phyloP scores from a whole-genome alignment of 257 asterid species.

The Sherardia arvensis region DNA sequence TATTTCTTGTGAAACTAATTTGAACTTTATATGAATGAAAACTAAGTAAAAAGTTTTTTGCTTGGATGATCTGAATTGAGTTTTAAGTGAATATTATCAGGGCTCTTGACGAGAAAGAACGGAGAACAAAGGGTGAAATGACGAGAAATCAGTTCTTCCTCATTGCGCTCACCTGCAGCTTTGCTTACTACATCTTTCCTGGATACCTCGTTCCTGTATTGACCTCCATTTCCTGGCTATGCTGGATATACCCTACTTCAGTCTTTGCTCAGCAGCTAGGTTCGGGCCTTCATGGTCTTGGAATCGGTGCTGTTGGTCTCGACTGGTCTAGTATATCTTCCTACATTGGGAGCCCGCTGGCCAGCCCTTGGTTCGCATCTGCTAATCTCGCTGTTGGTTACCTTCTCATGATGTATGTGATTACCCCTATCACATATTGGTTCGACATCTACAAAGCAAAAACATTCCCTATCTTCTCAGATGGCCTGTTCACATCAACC shows the following conservation, averaged over 20 bases:
- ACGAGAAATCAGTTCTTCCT: constrained; percentile 82
- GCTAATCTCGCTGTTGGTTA: constrained; percentile 85
- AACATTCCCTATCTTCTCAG: constrained; percentile 86
- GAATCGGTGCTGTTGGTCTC: constrained; percentile 83
- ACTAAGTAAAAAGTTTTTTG: neutral
- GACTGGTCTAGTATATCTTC: constrained; percentile 94
- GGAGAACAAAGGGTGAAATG: constrained; percentile 46
- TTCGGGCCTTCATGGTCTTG: constrained; percentile 89
- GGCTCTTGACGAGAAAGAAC: constrained; percentile 92
- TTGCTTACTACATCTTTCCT: constrained; percentile 80
- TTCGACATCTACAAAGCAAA: constrained; percentile 58
- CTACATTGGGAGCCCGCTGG: constrained; percentile 91
- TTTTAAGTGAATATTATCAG: constrained; percentile 24
- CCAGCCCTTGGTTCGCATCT: constrained; percentile 99
- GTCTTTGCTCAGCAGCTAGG: constrained; percentile 84
- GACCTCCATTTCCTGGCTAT: constrained; percentile 81
- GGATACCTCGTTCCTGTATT: constrained; percentile 83
- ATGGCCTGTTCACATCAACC: constrained; percentile 56
- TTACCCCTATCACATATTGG: constrained; percentile 69
- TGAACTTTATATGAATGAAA: neutral
- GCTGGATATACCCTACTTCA: constrained; percentile 75
- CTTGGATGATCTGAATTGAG: neutral
- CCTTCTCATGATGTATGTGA: constrained; percentile 52
- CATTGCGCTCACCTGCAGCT: constrained; percentile 81
- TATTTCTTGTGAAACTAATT: too few species aligned